Evolutionary conservation across 2,329 filamentous ascomycete genomes (phyloP), one percentile per base, ranked within the genome.

Genomic region (Blumeria hordei): DNA sequence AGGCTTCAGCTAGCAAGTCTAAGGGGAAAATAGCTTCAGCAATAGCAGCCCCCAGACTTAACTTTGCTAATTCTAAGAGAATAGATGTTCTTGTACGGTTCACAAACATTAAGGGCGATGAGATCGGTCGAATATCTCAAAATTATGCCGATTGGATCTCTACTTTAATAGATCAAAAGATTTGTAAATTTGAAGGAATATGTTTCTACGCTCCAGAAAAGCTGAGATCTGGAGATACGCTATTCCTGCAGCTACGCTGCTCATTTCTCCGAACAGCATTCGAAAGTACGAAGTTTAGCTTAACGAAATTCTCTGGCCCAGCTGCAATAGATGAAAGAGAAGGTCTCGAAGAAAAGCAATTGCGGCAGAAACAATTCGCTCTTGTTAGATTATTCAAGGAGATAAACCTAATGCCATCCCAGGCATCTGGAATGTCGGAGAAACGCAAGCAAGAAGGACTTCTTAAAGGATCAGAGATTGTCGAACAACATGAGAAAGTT

Each of bases 81-180:
- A 75, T 81, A 18, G 92, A 98, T 69, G 80, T 94, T 6, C 76
- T 98, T 57, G 93, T 96, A 32, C 80, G 92, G 1, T 96, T 98
- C 64, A 94, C 85, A 0, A 93, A 87, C 62, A 67, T 73, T 9
- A 75, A 70, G 54, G 88, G 88, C 0, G 78, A 81, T 55, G 92
- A 98, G 66, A 76, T 98, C 51, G 92, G 92, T 3, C 76, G 92
- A 57, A 68, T 98, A 39, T 81, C 88, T 33, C 90, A 88, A 62
- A 88, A 96, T 36, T 81, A 80, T 5, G 88, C 92, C 3, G 78
- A 80, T 57, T 98, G 92, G 88, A 85, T 96, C 6, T 94, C 92
- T 3, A 82, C 88, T 0, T 69, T 98, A 60, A 79, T 96, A 54
- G 92, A 98, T 63, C 88, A 96, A 65, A 82, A 83, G 35, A 75